Conservation (phyloP, 2,329 filamentous ascomycete genomes). For the Clonostachys chloroleuca region DNA sequence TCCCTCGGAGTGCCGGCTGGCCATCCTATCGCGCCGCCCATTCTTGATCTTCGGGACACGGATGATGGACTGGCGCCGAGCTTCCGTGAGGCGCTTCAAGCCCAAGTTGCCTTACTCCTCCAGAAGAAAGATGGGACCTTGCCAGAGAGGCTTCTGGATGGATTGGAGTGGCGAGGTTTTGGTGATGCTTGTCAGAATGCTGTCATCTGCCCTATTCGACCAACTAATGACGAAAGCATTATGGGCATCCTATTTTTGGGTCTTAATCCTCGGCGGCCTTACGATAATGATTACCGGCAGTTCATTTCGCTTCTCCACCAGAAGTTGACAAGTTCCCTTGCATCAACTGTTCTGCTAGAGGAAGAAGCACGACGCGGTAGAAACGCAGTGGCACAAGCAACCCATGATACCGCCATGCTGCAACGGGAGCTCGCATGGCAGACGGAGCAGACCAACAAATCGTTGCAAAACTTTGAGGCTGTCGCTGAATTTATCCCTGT, state of each 20-base stretch:
- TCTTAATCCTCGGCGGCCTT: slow-evolving; percentile 66
- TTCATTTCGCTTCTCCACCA: slow-evolving; percentile 54
- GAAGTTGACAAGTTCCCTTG: slow-evolving; percentile 62
- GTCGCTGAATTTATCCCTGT: slow-evolving; percentile 72
- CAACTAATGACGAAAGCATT: slow-evolving; percentile 58
- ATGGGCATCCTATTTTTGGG: slow-evolving; percentile 67
- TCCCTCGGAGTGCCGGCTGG: slow-evolving; percentile 37
- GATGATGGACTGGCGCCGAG: slow-evolving; percentile 29
- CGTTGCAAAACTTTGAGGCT: slow-evolving; percentile 61
- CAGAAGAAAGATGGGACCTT: slow-evolving; percentile 46
- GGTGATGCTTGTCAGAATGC: slow-evolving; percentile 60
- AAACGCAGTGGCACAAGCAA: slow-evolving; percentile 55
- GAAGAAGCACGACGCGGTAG: slow-evolving; percentile 60
- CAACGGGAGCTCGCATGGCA: slow-evolving; percentile 59
- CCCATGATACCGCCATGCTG: slow-evolving; percentile 61
- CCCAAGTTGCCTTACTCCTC: slow-evolving; percentile 30
- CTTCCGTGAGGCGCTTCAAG: slow-evolving; percentile 30
- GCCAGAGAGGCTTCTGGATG: slow-evolving; percentile 51
- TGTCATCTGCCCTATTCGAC: slow-evolving; percentile 66
- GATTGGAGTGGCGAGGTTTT: slow-evolving; percentile 59
- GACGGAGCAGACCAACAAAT: slow-evolving; percentile 42
- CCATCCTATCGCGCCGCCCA: slow-evolving; percentile 33
- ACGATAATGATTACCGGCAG: slow-evolving; percentile 68
- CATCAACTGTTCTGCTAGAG: slow-evolving; percentile 66
- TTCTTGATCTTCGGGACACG: slow-evolving; percentile 26